A percentile compares a stretch with the other conserved stretches of the same genome.
These are phyloP conservation scores for Tetratostichococcus sp. DNA, from an alignment of 139 green algal genomes.

Conservation along the genomic window DNA sequence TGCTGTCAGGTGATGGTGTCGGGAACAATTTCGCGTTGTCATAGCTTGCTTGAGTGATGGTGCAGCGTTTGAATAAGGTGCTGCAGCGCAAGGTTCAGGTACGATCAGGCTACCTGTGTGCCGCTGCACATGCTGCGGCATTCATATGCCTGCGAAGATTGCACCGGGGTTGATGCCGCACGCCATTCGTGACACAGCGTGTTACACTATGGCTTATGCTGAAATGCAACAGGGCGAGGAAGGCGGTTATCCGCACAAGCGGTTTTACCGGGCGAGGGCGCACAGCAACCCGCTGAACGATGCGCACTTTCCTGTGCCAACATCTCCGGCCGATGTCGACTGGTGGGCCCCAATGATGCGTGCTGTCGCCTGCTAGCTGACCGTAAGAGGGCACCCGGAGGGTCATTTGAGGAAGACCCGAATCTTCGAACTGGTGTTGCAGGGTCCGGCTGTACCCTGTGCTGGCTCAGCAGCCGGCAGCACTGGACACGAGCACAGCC, in stretches of 20 bases:
- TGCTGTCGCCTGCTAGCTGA: too few relatives aligned
- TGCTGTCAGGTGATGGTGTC: too few relatives aligned
- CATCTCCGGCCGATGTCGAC: conserved; percentile 50
- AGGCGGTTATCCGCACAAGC: conserved; percentile 63
- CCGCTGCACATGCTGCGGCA: too few relatives aligned
- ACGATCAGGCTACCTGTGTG: background rate
- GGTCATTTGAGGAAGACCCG: too few relatives aligned
- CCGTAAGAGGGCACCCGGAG: too few relatives aligned
- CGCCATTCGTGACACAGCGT: background rate
- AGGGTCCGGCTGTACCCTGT: background rate
- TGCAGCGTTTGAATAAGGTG: background rate
- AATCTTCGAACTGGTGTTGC: background rate
- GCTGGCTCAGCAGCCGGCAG: too few relatives aligned
- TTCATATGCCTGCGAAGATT: too few relatives aligned
- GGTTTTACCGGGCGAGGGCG: conserved; percentile 83
- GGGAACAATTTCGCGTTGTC: too few relatives aligned
- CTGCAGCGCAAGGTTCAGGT: background rate
- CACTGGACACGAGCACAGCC: too few relatives aligned
- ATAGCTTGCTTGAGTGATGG: background rate
- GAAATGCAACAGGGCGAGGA: conserved; percentile 6
- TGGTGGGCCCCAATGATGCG: conserved; percentile 54
- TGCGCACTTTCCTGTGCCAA: conserved; percentile 62
- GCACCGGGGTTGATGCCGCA: too few relatives aligned
- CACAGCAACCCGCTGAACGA: conserved; percentile 97
- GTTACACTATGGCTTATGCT: too few relatives aligned